Conservation (phyloP, 129 eudicot species). For the Helianthus annuus region DNA sequence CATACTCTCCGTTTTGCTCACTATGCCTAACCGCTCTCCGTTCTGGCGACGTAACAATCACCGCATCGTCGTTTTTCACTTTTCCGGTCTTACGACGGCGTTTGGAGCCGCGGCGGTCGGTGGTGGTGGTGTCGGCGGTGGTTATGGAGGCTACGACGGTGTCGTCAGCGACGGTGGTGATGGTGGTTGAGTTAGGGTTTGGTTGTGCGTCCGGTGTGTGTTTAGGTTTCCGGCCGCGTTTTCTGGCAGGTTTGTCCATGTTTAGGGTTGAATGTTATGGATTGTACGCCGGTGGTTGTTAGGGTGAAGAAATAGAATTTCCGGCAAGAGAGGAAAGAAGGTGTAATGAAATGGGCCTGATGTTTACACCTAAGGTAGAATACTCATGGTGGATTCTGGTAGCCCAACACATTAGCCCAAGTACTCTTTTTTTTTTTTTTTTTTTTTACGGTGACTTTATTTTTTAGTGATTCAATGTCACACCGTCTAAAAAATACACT, state of each 20-base stretch:
- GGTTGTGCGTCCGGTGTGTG: slow-evolving; percentile 20
- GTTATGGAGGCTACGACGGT: slow-evolving; percentile 22
- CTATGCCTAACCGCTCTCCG: slow-evolving; percentile 29
- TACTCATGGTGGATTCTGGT: no score
- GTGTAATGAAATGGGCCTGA: slow-evolving; percentile 18
- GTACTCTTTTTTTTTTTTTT: no score
- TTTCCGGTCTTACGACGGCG: slow-evolving; percentile 35
- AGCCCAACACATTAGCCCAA: no score
- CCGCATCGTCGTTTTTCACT: slow-evolving; percentile 17
- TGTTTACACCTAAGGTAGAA: neutral
- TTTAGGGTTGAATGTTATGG: slow-evolving; percentile 12
- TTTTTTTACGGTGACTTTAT: no score
- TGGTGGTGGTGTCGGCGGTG: slow-evolving; percentile 16
- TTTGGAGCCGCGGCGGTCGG: slow-evolving; percentile 38
- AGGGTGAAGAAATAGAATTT: slow-evolving; percentile 13
- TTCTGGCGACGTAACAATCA: slow-evolving; percentile 39
- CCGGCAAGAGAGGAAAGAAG: slow-evolving; percentile 2
- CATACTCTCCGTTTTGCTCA: slow-evolving; percentile 33
- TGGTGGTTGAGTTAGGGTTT: slow-evolving; percentile 34
- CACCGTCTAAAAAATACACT: no score
- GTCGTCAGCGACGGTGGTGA: slow-evolving; percentile 26
- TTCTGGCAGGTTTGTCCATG: slow-evolving; percentile 41
- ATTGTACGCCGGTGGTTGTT: neutral
- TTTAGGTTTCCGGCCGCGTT: slow-evolving; percentile 42
- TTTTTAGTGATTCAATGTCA: no score